Evolutionary conservation across 208 protist species (phyloP), one percentile per base, ranked within the genome.

Genomic region (Leishmania tropica): DNA sequence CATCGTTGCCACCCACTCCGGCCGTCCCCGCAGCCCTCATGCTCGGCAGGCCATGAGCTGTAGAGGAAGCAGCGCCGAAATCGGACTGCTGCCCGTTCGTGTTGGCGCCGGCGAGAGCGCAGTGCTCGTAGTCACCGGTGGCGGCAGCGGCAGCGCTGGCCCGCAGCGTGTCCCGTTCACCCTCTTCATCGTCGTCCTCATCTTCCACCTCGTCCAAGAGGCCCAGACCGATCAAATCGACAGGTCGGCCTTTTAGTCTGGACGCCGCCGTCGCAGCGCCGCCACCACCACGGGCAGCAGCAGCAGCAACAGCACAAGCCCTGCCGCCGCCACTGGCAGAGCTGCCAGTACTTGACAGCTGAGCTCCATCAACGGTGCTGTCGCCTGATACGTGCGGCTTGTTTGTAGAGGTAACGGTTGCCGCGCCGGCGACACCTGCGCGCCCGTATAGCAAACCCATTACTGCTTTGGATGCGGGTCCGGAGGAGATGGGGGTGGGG

Each of bases 181-280:
- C 80, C 31, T 73, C 78, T 13, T 88, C 86, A n/a, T 80, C 83
- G 11, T 85, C 78, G 21, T 83, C 77, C 19, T 87, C 84, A 2
- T 81, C 79, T 53, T 81, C 81, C 45, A 81, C 83, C 74, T 86
- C 83, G 54, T 87, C 83, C 24, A 83, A 78, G 3, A 85, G 70
- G 60, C 80, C 75, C 24, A 88, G 70, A 8, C 83, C 83, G 13
- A 81, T 85, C 51, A 81, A 62, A 42, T 81, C 74, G 1, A 79
- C 53, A 21, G 80, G 65, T 31, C 31, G 37, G 0, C 64, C 76
- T n/a, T 51, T 77, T 37, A 54, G 37, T 28, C 76, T 37, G 8
- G 79, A 42, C 58, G 28, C 19, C 47, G 79, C 37, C 42, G 62
- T 37, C 35, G 42, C 37, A 48, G 21, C 71, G n/a, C 31, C 58